phyloP scores from a whole-genome alignment of 164 flowering plant genomes.

The Piper longum region DNA sequence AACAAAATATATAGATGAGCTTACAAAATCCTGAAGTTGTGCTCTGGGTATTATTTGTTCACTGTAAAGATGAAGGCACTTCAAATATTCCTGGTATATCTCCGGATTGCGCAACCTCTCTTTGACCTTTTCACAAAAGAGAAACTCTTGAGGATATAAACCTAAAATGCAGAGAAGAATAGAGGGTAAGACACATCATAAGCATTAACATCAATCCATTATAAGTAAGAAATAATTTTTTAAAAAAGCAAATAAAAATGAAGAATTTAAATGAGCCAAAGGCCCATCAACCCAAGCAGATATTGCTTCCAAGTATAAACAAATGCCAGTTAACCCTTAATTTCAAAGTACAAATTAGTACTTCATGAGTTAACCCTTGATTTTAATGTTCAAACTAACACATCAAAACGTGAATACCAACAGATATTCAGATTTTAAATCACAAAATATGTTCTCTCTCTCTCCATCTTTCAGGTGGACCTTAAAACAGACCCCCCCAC shows the following conservation, averaged over 20 bases:
- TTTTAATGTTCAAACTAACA: too few relatives aligned
- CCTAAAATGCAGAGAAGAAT: slow-evolving; percentile 26
- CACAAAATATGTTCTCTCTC: too few relatives aligned
- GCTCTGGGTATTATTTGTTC: slow-evolving; percentile 52
- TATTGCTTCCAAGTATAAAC: too few relatives aligned
- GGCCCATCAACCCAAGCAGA: too few relatives aligned
- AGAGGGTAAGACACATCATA: not conserved
- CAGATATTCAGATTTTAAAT: too few relatives aligned
- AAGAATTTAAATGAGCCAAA: not conserved
- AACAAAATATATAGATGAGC: slow-evolving; percentile 1
- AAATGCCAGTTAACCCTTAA: too few relatives aligned
- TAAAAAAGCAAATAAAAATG: not conserved
- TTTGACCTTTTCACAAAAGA: slow-evolving; percentile 65
- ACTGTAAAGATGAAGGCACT: slow-evolving; percentile 55
- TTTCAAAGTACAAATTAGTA: too few relatives aligned
- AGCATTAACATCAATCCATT: not conserved
- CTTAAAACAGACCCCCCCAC: too few relatives aligned
- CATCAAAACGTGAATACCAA: too few relatives aligned
- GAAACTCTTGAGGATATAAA: slow-evolving; percentile 36
- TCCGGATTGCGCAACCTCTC: slow-evolving; percentile 43
- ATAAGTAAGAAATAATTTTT: too few relatives aligned
- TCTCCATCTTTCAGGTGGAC: too few relatives aligned
- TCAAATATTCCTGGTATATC: slow-evolving; percentile 52
- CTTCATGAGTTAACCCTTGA: too few relatives aligned
- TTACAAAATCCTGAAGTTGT: slow-evolving; percentile 68